These are phyloP conservation scores for Colletotrichum tamarilloi DNA, from an alignment of 2,329 filamentous ascomycete species.

Conservation along the genomic window DNA sequence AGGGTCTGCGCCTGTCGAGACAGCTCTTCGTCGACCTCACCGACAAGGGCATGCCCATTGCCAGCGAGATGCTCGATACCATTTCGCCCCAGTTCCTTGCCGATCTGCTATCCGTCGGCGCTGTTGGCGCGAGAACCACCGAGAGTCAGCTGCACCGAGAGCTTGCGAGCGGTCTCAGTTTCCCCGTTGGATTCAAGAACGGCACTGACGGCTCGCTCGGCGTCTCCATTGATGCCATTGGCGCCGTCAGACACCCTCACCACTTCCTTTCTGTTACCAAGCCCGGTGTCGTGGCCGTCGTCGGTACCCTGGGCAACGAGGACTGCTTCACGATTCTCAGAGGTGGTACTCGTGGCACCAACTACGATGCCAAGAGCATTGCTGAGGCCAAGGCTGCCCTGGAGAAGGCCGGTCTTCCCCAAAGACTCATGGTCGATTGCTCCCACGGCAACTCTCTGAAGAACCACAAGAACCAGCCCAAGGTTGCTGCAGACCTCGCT, in stretches of 20 bases:
- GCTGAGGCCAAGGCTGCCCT: conserved; percentile 84
- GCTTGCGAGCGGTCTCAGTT: conserved; percentile 90
- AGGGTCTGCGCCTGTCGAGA: conserved; percentile 86
- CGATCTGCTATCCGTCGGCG: conserved; percentile 90
- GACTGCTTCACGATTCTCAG: conserved; percentile 97
- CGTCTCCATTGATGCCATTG: conserved; percentile 95
- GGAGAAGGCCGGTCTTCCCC: conserved; percentile 76
- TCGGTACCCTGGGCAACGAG: conserved; percentile 93
- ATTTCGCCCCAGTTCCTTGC: conserved; percentile 97
- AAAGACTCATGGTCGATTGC: conserved; percentile 96
- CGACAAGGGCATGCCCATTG: conserved; percentile 91
- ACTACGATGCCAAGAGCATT: conserved; percentile 90
- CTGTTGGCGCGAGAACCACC: conserved; percentile 94
- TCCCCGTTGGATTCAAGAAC: conserved; percentile 99
- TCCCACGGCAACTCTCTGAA: conserved; percentile 96
- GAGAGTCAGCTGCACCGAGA: conserved; percentile 97
- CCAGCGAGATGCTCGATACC: conserved; percentile 97
- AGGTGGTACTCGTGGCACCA: conserved; percentile 92
- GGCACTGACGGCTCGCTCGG: conserved; percentile 91
- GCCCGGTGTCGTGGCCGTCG: conserved; percentile 93
- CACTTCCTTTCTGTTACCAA: conserved; percentile 99
- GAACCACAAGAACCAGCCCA: conserved; percentile 97
- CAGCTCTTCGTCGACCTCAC: conserved; percentile 96
- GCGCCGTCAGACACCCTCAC: conserved; percentile 89
- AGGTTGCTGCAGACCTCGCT: conserved; percentile 84